phyloP scores from a whole-genome alignment of 257 asterid species.

The Solanum sitiens region DNA sequence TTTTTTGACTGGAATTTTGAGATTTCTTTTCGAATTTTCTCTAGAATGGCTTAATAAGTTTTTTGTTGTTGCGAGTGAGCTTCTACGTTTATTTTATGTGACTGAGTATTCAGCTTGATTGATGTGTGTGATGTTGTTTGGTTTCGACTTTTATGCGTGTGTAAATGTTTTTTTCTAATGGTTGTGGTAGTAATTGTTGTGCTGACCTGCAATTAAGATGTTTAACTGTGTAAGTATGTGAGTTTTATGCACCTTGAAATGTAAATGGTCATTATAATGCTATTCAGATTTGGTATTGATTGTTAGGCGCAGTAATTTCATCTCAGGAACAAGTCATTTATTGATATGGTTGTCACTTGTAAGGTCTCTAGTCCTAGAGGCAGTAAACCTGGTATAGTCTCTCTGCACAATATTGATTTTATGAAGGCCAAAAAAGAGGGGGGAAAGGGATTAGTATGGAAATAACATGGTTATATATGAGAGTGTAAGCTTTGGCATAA shows the following conservation, averaged over 20 bases:
- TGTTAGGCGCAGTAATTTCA: neutral
- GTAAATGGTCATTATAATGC: neutral
- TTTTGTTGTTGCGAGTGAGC: neutral
- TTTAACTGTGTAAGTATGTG: neutral
- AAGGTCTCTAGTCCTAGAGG: neutral
- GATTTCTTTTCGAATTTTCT: neutral
- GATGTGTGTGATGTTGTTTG: neutral
- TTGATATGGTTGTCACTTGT: neutral
- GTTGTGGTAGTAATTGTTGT: neutral
- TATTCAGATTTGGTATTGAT: neutral
- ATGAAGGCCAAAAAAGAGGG: neutral
- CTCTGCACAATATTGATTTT: neutral
- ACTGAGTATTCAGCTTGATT: neutral
- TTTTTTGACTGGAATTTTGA: neutral
- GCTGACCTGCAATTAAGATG: neutral
- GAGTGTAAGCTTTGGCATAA: neutral
- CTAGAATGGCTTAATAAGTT: neutral
- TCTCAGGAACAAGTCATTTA: neutral
- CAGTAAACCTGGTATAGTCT: neutral
- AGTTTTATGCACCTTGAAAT: neutral
- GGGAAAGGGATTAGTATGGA: neutral
- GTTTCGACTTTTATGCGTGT: neutral
- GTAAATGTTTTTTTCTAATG: neutral
- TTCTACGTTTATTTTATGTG: neutral
- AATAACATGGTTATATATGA: neutral